Evolutionary conservation across 2,329 filamentous ascomycete species (phyloP).

Genomic region (Fusarium agapanthi): DNA sequence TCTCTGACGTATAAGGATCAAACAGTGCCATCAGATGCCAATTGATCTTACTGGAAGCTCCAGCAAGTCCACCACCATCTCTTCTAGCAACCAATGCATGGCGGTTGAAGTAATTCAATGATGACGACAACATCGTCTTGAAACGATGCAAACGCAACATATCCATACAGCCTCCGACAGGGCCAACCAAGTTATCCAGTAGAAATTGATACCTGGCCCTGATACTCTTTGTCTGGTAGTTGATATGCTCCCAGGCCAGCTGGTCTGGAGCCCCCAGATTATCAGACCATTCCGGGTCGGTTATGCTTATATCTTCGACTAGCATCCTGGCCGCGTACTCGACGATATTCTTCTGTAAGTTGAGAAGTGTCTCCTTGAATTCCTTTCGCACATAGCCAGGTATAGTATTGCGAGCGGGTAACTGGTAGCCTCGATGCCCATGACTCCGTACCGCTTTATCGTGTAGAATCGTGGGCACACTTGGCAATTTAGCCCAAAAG

Average conservation of each 20-base stretch:
- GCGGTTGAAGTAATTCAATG: not conserved
- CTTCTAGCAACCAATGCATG: not conserved
- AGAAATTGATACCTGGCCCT: not conserved
- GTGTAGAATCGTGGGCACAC: not conserved
- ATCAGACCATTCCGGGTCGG: not conserved
- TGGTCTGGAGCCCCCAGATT: not conserved
- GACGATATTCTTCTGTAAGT: not conserved
- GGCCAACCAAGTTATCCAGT: conserved; percentile 5
- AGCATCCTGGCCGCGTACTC: not conserved
- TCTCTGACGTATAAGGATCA: not conserved
- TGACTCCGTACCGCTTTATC: not conserved
- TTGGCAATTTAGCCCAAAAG: not conserved
- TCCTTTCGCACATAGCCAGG: not conserved
- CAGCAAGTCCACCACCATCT: not conserved
- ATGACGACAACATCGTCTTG: not conserved
- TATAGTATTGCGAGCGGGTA: not conserved
- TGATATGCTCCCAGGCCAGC: not conserved
- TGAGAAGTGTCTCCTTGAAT: not conserved
- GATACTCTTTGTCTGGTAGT: not conserved
- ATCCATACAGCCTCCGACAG: conserved; percentile 4
- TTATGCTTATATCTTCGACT: not conserved
- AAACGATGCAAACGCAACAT: conserved; percentile 27
- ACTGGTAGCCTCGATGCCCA: not conserved
- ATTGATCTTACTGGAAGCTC: not conserved
- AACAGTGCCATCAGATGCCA: not conserved